Evolutionary conservation across 2,329 filamentous ascomycete species (phyloP).

Genomic region (Aspergillus amoenus): DNA sequence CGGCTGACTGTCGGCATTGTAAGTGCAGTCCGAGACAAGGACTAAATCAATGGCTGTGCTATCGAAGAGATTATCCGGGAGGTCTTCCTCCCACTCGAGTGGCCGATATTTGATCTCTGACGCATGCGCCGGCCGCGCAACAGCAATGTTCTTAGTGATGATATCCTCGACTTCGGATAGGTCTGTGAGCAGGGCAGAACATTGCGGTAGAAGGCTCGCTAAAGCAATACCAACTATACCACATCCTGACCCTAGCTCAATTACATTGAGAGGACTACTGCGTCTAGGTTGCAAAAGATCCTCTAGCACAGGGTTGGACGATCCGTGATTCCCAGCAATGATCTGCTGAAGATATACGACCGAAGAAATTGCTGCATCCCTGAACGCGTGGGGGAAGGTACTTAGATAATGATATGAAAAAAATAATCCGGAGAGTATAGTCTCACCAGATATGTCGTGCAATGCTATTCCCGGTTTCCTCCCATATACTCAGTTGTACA

Average conservation of each 20-base stretch:
- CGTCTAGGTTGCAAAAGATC: slow-evolving; percentile 31
- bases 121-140: slow-evolving; percentile 42
- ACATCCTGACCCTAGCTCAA: slow-evolving; percentile 69
- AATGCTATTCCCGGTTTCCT: slow-evolving; percentile 72
- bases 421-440: not conserved
- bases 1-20: slow-evolving; percentile 67
- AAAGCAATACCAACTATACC: slow-evolving; percentile 68
- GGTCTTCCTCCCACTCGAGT: slow-evolving; percentile 63
- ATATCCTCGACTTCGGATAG: slow-evolving; percentile 64
- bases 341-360: slow-evolving; percentile 52
- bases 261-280: slow-evolving; percentile 45
- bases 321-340: slow-evolving; percentile 29
- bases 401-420: slow-evolving; percentile 10
- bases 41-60: slow-evolving; percentile 55
- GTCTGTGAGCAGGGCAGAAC: slow-evolving; percentile 63
- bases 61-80: slow-evolving; percentile 43
- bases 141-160: slow-evolving; percentile 54
- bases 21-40: slow-evolving; percentile 70
- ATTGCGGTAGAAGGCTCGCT: slow-evolving; percentile 52
- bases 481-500: slow-evolving; percentile 55
- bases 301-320: slow-evolving; percentile 29
- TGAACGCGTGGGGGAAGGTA: slow-evolving; percentile 14
- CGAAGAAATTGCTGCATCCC: slow-evolving; percentile 62
- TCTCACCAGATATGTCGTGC: slow-evolving; percentile 68
- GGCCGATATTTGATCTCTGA: slow-evolving; percentile 50